Evolutionary conservation across 306 rosid species (phyloP).

Genomic region (Canavalia ensiformis): DNA sequence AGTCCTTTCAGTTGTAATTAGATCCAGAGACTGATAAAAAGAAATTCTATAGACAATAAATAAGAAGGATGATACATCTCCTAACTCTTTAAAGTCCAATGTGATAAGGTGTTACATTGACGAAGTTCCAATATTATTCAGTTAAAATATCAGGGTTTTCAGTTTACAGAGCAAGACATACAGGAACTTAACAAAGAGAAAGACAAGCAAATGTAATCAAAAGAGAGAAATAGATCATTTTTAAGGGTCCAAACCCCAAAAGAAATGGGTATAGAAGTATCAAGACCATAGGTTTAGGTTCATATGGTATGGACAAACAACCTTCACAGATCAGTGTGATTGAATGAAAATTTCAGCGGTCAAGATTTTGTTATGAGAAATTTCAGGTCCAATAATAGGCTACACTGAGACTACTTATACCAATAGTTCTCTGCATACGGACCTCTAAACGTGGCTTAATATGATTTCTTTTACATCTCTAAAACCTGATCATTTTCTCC

Average conservation of each 20-base stretch:
- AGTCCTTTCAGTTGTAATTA: slow-evolving; percentile 16
- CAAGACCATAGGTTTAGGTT: neutral
- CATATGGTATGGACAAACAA: neutral
- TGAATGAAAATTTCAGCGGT: slow-evolving; percentile 18
- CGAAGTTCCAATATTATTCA: neutral
- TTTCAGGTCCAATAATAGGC: neutral
- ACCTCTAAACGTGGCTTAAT: neutral
- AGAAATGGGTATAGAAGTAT: neutral
- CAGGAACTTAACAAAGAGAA: slow-evolving; percentile 10
- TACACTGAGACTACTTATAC: neutral
- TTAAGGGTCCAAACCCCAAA: neutral
- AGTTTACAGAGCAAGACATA: neutral
- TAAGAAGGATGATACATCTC: neutral
- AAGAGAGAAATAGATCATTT: neutral
- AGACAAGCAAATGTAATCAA: neutral
- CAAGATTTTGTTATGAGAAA: slow-evolving; percentile 1
- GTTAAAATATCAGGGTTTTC: neutral
- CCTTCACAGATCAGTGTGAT: neutral
- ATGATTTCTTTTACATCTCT: neutral
- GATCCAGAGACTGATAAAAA: slow-evolving; percentile 35
- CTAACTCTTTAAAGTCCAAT: neutral
- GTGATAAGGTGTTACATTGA: slow-evolving; percentile 7
- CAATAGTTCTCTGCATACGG: neutral
- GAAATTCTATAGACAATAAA: neutral
- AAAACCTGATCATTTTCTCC: slow-evolving; percentile 3